Conservation (phyloP, 2,329 filamentous ascomycete genomes). For the Fusarium piperis region DNA sequence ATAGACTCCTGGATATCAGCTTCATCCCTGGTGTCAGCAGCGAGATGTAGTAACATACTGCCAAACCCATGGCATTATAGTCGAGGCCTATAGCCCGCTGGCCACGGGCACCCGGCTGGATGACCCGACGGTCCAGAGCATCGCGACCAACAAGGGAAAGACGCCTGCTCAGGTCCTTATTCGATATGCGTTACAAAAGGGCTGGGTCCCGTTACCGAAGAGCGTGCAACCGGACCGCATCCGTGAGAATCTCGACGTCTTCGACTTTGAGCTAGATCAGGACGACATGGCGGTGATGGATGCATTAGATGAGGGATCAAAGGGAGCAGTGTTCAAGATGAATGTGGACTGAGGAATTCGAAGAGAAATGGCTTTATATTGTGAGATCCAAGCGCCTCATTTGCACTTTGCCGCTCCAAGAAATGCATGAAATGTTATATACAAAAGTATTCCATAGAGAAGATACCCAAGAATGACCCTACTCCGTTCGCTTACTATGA, state of each 20-base stretch:
- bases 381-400: background rate
- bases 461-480: background rate
- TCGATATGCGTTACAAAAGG: slow-evolving; percentile 75
- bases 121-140: slow-evolving; percentile 64
- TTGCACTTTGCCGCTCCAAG: slow-evolving; percentile 4
- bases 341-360: slow-evolving; percentile 34
- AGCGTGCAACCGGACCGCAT: slow-evolving; percentile 69
- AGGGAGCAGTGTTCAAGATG: slow-evolving; percentile 45
- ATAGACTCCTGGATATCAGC: slow-evolving; percentile 52
- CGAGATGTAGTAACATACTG: slow-evolving; percentile 60
- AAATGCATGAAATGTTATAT: slow-evolving; percentile 5
- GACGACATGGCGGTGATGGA: slow-evolving; percentile 64
- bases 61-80: slow-evolving; percentile 78
- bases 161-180: slow-evolving; percentile 73
- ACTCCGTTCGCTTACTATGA: background rate
- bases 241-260: slow-evolving; percentile 68
- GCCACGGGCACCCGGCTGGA: slow-evolving; percentile 49
- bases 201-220: slow-evolving; percentile 74
- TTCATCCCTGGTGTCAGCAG: slow-evolving; percentile 76
- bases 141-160: slow-evolving; percentile 69
- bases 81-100: slow-evolving; percentile 54
- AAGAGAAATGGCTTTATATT: background rate
- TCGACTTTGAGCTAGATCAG: slow-evolving; percentile 64
- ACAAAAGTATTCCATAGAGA: background rate
- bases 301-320: slow-evolving; percentile 40